Base-by-base conservation (phyloP, 306 rosid genomes). In the Pachyrhizus erosus region DNA sequence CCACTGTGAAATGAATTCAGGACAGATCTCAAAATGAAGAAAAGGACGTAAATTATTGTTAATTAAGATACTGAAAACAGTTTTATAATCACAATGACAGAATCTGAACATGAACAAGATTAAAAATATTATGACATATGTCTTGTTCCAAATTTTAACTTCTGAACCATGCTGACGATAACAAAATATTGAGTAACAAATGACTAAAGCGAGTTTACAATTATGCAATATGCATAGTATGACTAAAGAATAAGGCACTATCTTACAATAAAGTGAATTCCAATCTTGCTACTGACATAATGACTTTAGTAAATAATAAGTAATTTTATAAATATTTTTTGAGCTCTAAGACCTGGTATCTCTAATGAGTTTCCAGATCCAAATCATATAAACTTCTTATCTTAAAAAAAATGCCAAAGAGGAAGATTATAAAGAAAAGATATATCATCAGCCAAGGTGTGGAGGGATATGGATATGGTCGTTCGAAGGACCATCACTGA, bases 401-500 rank as follows among this genome's bases (percentile, higher is more conserved):
- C 24, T 7, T 52, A 8, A 52, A 18, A 52, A 17, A 37, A 6
- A 10, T 27, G n/a, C 13, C 7, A 27, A 33, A 65, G 72, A 9
- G 9, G 31, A 68, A 21, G 31, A 42, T 17, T 57, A 11, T 7
- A 70, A 65, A 48, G 15, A 37, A 37, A 23, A 18, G 43, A 78
- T 58, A 55, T 60, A 31, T 15, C 91, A 71, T 88, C 84, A 81
- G 24, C 43, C 78, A 62, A 21, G 11, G 46, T 15, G 67, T 55
- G 67, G 61, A 5, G 49, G 79, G 45, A 70, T 79, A 1, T 39
- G 51, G 18, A 37, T 39, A 29, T 14, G 71, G 11, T 71, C 83
- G 39, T 85, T 51, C 17, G 74, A n/a, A 67, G 58, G 48, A 54
- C 86, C 92, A 82, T 91, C 90, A 80, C 89, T 94, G 33, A 91